Base-by-base conservation (phyloP, 2,329 filamentous ascomycete genomes). In the Geoglossum cookeanum region DNA sequence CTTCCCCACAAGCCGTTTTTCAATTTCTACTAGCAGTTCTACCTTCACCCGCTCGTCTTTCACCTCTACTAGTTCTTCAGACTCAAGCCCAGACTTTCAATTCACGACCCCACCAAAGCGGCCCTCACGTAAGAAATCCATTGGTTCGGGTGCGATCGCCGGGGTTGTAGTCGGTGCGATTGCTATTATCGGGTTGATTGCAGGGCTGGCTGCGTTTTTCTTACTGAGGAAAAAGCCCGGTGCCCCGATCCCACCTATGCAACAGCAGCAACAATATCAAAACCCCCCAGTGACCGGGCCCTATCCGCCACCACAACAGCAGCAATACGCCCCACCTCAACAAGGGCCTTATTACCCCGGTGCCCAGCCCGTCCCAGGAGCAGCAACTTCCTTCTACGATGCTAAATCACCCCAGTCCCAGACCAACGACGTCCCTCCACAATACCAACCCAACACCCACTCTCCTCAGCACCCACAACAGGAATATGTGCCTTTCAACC, bases 101-200 rank as follows among this genome's bases (percentile, higher is more conserved):
- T 73, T 91, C 91, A 96, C 55, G 75, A 68, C 55, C 70, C 71
- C 60, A 96, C 67, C 3, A 78, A 76, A 55, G 42, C 22, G n/a
- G n/a, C n/a, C n/a, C n/a, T n/a, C 42, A 9, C 22, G n/a, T 3
- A 45, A 42, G 13, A 11, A 8, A 4, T 42, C 39, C 9, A 22
- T 45, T 17, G n/a, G 42, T 17, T 6, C 42, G 2, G 42, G 42
- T 4, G 42, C n/a, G 7, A 22, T 45, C 17, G 42, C 17, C 4
- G 42, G 42, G 3, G 22, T 45, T 22, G 42, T 45, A 6, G 42
- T 45, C 3, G 42, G 42, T 5, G 42, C n/a, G 42, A 45, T 45
- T 11, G 42, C 42, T 6, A 45, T 45, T 17, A 45, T 45, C 17
- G 42, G 39, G 1, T 8, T 9, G 3, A 22, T 45, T 13, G 17